These are phyloP conservation scores for Dictyostelium purpureum DNA, from an alignment of 78 protist genomes.

Conservation along the genomic window DNA sequence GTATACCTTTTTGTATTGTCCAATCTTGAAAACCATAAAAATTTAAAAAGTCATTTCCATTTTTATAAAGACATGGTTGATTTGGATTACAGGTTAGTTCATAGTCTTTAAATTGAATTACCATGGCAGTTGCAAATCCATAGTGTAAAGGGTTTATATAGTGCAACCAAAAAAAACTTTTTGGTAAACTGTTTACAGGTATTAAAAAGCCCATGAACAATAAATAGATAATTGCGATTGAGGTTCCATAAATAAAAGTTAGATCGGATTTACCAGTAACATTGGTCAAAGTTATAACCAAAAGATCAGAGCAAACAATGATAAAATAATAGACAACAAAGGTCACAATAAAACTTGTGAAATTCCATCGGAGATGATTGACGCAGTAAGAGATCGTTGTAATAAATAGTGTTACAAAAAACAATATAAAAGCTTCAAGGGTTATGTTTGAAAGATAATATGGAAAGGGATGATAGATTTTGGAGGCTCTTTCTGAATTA, in stretches of 20 bases:
- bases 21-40: constrained; percentile 34
- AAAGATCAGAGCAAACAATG: constrained; percentile 26
- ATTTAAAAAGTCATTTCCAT: constrained; percentile 42
- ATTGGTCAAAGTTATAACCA: constrained; percentile 5
- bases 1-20: constrained; percentile 13
- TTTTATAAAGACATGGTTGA: constrained; percentile 15
- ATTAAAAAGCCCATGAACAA: constrained; percentile 65
- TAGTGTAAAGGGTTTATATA: constrained; percentile 34
- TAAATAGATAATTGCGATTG: constrained; percentile 25
- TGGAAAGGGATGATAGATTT: constrained; percentile 50
- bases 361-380: constrained; percentile 8
- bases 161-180: constrained; percentile 31
- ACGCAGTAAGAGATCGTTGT: background rate
- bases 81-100: background rate
- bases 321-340: background rate
- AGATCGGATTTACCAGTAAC: constrained; percentile 24
- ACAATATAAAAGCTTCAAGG: background rate
- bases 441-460: constrained; percentile 23
- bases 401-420: background rate
- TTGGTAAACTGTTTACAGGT: constrained; percentile 44
- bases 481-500: constrained; percentile 62
- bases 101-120: constrained; percentile 38
- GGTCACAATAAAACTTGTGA: constrained; percentile 11
- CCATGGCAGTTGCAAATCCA: constrained; percentile 25
- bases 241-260: constrained; percentile 47